phyloP scores from a whole-genome alignment of 306 rosid genomes.

The Prunus mira region DNA sequence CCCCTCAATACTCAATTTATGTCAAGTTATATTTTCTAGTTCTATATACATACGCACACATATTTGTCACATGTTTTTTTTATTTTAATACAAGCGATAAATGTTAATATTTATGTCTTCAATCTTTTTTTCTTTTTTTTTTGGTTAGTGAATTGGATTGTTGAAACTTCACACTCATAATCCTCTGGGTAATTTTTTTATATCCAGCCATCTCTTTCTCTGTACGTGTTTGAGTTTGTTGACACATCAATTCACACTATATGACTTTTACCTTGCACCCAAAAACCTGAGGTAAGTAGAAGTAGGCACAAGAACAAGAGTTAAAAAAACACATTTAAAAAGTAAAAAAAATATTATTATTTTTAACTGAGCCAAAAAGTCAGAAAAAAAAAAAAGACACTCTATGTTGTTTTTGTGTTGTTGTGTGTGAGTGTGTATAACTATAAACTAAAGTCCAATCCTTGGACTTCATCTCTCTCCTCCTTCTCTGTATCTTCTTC shows the following conservation, averaged over 20 bases:
- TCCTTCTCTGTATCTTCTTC: conserved; percentile 12
- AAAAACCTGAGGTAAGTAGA: background rate
- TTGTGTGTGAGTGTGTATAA: background rate
- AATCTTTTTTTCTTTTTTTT: too few species aligned
- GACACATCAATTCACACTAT: background rate
- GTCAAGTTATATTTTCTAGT: too few species aligned
- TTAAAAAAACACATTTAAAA: background rate
- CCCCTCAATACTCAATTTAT: too few species aligned
- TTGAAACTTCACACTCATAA: background rate
- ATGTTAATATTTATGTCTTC: too few species aligned
- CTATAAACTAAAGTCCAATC: background rate
- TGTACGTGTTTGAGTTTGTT: background rate
- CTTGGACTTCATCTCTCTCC: conserved; percentile 3
- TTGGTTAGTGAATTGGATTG: background rate
- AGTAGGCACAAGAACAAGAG: background rate
- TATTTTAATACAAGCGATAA: too few species aligned
- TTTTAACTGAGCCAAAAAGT: background rate
- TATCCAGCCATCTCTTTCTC: background rate
- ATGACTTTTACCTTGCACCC: background rate
- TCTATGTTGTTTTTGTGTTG: background rate
- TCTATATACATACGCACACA: too few species aligned
- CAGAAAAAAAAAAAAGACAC: background rate
- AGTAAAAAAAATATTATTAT: too few species aligned
- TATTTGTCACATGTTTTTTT: too few species aligned
- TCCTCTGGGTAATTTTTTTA: background rate